Conservation (phyloP, 164 flowering plant species). For the Berberis vulgaris region DNA sequence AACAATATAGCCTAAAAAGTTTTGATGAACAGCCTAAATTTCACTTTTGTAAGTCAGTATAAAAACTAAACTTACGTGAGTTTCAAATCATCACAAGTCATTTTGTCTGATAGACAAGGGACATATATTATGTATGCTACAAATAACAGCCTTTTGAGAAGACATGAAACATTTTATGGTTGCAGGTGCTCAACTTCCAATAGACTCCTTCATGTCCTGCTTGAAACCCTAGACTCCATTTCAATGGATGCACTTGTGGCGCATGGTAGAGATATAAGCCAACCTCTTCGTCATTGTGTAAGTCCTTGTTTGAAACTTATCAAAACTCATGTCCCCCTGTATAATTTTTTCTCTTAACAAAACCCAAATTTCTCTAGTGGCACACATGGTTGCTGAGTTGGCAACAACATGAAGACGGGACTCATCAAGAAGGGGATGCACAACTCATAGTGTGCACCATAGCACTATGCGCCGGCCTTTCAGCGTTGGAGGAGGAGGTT, state of each 20-base stretch:
- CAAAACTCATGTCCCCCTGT: not conserved
- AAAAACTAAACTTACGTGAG: too few relatives aligned
- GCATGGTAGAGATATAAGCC: constrained; percentile 38
- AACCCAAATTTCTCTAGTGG: constrained; percentile 37
- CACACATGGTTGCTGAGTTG: constrained; percentile 40
- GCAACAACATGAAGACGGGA: constrained; percentile 21
- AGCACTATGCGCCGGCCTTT: constrained; percentile 20
- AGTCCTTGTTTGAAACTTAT: constrained; percentile 10
- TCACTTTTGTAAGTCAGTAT: too few relatives aligned
- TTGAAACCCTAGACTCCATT: constrained; percentile 34
- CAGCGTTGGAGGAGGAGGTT: constrained; percentile 11
- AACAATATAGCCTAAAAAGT: too few relatives aligned
- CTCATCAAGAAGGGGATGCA: constrained; percentile 3
- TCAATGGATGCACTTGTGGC: constrained; percentile 35
- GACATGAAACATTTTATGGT: not conserved
- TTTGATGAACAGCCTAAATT: too few relatives aligned
- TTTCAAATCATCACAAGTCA: too few relatives aligned
- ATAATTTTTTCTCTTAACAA: not conserved
- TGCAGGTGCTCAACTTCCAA: constrained; percentile 16
- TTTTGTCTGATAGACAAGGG: too few relatives aligned
- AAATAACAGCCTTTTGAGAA: not conserved
- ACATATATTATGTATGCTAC: too few relatives aligned
- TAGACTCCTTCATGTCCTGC: constrained; percentile 25
- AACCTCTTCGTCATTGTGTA: constrained; percentile 33
- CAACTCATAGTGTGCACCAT: constrained; percentile 27